A percentile compares a stretch with the other conserved stretches of the same genome.
Evolutionary conservation across 169 alveolate genomes (phyloP).

Genomic region (Cryptosporidium sp.): DNA sequence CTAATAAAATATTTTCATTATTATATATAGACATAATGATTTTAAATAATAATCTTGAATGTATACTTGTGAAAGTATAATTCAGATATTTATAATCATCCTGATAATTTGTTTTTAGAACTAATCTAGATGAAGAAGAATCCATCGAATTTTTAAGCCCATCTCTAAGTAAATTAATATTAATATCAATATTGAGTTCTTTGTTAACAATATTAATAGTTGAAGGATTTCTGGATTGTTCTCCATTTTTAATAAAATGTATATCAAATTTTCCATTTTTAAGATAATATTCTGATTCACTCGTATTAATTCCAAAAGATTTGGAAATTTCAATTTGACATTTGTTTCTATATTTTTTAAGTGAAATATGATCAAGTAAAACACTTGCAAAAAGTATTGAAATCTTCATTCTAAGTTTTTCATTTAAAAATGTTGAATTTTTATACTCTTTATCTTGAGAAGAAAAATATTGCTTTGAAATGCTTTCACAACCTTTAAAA

Average conservation of each 20-base stretch:
- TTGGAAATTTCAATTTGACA: slow-evolving; percentile 28
- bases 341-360: slow-evolving; percentile 59
- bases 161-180: slow-evolving; percentile 38
- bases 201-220: slow-evolving; percentile 52
- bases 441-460: neutral
- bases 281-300: slow-evolving; percentile 51
- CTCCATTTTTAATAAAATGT: slow-evolving; percentile 69
- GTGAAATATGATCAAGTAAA: slow-evolving; percentile 48
- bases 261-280: slow-evolving; percentile 72
- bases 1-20: slow-evolving; percentile 95
- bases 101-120: slow-evolving; percentile 1
- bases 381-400: slow-evolving; percentile 15
- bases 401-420: slow-evolving; percentile 22
- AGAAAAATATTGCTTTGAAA: slow-evolving; percentile 9
- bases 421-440: neutral
- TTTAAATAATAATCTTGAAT: slow-evolving; percentile 86
- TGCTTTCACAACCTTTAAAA: slow-evolving; percentile 24
- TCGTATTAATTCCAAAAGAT: slow-evolving; percentile 43
- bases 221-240: slow-evolving; percentile 45
- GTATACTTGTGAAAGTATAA: slow-evolving; percentile 80
- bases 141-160: neutral
- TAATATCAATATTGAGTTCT: slow-evolving; percentile 70
- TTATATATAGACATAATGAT: slow-evolving; percentile 84
- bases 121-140: slow-evolving; percentile 18
- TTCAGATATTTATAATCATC: slow-evolving; percentile 28